Evolutionary conservation across 73 alveolate genomes (phyloP).

Genomic region (Urostyla sp.): DNA sequence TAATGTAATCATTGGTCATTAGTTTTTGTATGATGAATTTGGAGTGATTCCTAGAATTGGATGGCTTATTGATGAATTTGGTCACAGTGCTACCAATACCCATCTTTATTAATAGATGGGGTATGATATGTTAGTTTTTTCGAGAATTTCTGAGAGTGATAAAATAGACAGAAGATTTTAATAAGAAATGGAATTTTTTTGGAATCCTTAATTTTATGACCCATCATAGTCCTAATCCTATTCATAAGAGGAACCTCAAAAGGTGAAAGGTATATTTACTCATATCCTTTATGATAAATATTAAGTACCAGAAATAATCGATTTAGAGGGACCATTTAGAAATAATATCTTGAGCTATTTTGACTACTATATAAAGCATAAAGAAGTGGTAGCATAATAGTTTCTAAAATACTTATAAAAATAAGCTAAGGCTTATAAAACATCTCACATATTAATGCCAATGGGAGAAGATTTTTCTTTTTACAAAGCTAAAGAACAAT

Average conservation of each 20-base stretch:
- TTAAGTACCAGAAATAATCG: background rate
- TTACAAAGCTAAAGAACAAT: conserved; percentile 58
- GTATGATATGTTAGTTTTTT: conserved; percentile 39
- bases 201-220: conserved; percentile 25
- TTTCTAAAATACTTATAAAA: conserved; percentile 33
- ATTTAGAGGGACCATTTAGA: background rate
- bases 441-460: conserved; percentile 55
- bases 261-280: too few species aligned
- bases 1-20: conserved; percentile 44
- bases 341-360: too few species aligned
- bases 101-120: conserved; percentile 52
- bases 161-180: conserved; percentile 21
- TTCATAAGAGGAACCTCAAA: too few species aligned
- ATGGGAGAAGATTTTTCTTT: conserved; percentile 72
- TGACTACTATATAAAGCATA: too few species aligned
- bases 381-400: background rate
- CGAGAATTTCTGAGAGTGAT: conserved; percentile 51
- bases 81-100: conserved; percentile 14
- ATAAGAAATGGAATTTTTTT: conserved; percentile 47
- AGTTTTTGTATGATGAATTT: conserved; percentile 49
- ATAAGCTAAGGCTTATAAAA: conserved; percentile 23
- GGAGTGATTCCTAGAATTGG: conserved; percentile 53
- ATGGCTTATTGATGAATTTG: conserved; percentile 49
- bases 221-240: too few species aligned
- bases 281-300: background rate